A percentile compares a stretch with the other conserved stretches of the same genome.
These are phyloP conservation scores for Pyrenophora seminiperda DNA, from an alignment of 2,329 filamentous ascomycete species.

Conservation along the genomic window DNA sequence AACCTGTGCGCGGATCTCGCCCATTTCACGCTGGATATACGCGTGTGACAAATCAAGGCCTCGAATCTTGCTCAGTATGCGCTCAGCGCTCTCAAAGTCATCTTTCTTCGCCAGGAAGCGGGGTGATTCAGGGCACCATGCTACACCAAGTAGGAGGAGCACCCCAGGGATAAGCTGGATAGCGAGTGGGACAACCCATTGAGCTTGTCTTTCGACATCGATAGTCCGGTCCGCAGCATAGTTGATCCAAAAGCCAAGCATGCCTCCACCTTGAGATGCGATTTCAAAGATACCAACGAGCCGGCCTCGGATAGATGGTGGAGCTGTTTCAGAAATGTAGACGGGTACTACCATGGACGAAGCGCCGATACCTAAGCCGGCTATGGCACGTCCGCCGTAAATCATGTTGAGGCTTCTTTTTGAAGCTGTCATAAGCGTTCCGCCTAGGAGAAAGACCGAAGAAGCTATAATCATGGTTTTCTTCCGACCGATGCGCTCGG, in stretches of 20 bases:
- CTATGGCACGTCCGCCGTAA: conserved; percentile 45
- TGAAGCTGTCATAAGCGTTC: conserved; percentile 49
- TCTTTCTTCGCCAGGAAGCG: conserved; percentile 40
- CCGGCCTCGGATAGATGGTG: conserved; percentile 67
- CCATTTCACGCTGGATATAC: conserved; percentile 57
- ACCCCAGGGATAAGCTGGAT: conserved; percentile 52
- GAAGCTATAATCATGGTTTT: conserved; percentile 56
- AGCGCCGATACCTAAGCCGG: conserved; percentile 48
- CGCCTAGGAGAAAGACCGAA: conserved; percentile 51
- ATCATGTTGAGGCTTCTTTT: conserved; percentile 45
- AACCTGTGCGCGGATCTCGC: conserved; percentile 52
- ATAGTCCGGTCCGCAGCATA: conserved; percentile 50
- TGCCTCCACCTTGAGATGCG: conserved; percentile 66
- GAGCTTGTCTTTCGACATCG: conserved; percentile 53
- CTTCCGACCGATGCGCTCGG: conserved; percentile 57
- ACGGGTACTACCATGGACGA: conserved; percentile 47
- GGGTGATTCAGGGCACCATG: conserved; percentile 47
- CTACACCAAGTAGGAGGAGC: conserved; percentile 43
- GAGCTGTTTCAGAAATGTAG: conserved; percentile 53
- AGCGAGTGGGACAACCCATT: conserved; percentile 68
- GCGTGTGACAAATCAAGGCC: conserved; percentile 51
- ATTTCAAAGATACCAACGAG: conserved; percentile 71
- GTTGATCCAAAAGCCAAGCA: conserved; percentile 53
- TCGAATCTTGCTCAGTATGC: conserved; percentile 52
- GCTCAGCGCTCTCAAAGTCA: conserved; percentile 48